phyloP scores from a whole-genome alignment of 345 rosid species.

The Camelina laxa region DNA sequence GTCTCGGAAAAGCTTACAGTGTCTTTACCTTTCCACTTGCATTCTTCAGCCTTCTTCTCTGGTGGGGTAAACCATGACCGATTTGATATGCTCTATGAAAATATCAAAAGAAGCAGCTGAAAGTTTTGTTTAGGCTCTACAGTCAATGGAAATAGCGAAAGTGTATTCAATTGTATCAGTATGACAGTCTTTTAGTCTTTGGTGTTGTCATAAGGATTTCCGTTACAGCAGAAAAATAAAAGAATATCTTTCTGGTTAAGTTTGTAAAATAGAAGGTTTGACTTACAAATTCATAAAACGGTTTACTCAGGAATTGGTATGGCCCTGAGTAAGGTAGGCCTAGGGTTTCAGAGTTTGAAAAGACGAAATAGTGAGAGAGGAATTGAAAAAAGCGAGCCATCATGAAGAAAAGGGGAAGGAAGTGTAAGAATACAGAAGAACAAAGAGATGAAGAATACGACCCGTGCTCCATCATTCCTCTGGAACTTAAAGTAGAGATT shows the following conservation, averaged over 20 bases:
- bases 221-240: background rate
- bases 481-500: background rate
- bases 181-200: background rate
- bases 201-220: background rate
- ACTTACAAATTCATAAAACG: background rate
- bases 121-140: conserved; percentile 20
- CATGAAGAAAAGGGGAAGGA: background rate
- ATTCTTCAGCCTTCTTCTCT: conserved; percentile 6
- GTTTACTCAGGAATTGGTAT: background rate
- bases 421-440: background rate
- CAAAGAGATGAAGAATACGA: background rate
- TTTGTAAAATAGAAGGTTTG: background rate
- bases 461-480: background rate
- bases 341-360: no score
- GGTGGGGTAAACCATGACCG: background rate
- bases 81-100: conserved; percentile 10
- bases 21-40: background rate
- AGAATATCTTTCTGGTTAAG: background rate
- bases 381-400: background rate
- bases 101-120: conserved; percentile 2
- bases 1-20: conserved; percentile 11
- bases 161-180: background rate
- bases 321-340: background rate
- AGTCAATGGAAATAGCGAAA: background rate
- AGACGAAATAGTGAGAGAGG: no score